These are phyloP conservation scores for Lepraria neglecta DNA, from an alignment of 495 filamentous ascomycete genomes.

Conservation along the genomic window DNA sequence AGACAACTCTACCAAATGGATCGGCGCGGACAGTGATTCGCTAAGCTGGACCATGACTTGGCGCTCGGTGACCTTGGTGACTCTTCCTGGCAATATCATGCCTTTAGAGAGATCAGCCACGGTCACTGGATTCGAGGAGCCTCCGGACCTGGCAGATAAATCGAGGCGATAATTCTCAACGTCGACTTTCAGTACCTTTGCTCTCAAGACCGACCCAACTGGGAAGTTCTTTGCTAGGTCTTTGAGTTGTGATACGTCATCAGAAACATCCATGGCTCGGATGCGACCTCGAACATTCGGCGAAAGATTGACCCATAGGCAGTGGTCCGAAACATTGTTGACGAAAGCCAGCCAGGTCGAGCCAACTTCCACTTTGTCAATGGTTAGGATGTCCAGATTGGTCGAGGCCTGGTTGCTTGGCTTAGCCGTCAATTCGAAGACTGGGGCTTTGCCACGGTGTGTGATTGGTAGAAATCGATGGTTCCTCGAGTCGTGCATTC, in stretches of 20 bases:
- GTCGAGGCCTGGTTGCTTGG: conserved; percentile 53
- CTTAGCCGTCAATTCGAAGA: conserved; percentile 87
- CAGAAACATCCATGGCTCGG: conserved; percentile 70
- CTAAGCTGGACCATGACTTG: conserved; percentile 80
- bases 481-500: conserved; percentile 82
- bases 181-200: conserved; percentile 71
- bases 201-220: conserved; percentile 74
- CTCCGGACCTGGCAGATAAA: conserved; percentile 61
- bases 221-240: conserved; percentile 80
- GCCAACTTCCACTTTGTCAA: conserved; percentile 68
- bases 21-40: conserved; percentile 62
- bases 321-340: conserved; percentile 74
- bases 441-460: conserved; percentile 69
- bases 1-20: conserved; percentile 69
- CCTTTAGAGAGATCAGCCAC: conserved; percentile 64
- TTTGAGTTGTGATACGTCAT: conserved; percentile 69
- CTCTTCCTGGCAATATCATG: conserved; percentile 72
- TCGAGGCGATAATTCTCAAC: conserved; percentile 67
- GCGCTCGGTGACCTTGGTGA: conserved; percentile 80
- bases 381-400: conserved; percentile 53
- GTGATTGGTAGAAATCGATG: conserved; percentile 88
- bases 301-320: conserved; percentile 81
- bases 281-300: conserved; percentile 86
- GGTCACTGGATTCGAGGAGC: conserved; percentile 48
- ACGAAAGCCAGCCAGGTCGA: conserved; percentile 72